These are phyloP conservation scores for Lycium barbarum DNA, from an alignment of 257 asterid species.

Conservation along the genomic window DNA sequence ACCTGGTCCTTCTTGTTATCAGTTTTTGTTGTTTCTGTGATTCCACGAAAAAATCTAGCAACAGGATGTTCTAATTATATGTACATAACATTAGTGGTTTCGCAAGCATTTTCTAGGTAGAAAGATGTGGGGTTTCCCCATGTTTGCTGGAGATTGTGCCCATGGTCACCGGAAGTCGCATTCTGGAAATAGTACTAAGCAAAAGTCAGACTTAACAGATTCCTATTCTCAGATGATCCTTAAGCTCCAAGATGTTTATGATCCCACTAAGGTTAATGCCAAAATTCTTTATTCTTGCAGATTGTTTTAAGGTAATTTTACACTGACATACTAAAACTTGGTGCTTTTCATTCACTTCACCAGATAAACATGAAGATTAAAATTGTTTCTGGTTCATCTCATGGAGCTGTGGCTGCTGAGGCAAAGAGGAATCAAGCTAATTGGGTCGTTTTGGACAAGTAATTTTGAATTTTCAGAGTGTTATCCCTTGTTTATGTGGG, in stretches of 20 bases:
- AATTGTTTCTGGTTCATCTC: constrained; percentile 70
- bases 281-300: not conserved
- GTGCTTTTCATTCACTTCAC: constrained; percentile 28
- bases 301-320: not conserved
- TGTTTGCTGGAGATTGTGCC: constrained; percentile 98
- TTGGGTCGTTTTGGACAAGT: constrained; percentile 99
- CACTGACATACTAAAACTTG: constrained; percentile 10
- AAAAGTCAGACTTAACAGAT: constrained; percentile 77
- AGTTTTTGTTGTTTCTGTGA: not conserved
- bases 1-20: not conserved
- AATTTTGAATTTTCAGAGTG: constrained; percentile 30
- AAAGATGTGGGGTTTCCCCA: constrained; percentile 89
- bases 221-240: constrained; percentile 95
- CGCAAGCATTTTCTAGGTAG: constrained; percentile 51
- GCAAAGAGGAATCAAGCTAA: constrained; percentile 78
- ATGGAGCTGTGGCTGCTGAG: constrained; percentile 87
- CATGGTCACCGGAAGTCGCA: constrained; percentile 70
- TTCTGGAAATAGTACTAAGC: constrained; percentile 66
- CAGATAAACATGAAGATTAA: constrained; percentile 91
- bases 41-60: not conserved
- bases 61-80: not conserved
- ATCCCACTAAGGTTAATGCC: constrained; percentile 78
- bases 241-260: constrained; percentile 95
- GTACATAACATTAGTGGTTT: not conserved
- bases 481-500: not conserved